Conservation (phyloP, 495 filamentous ascomycete genomes). For the Hyaloscypha variabilis region DNA sequence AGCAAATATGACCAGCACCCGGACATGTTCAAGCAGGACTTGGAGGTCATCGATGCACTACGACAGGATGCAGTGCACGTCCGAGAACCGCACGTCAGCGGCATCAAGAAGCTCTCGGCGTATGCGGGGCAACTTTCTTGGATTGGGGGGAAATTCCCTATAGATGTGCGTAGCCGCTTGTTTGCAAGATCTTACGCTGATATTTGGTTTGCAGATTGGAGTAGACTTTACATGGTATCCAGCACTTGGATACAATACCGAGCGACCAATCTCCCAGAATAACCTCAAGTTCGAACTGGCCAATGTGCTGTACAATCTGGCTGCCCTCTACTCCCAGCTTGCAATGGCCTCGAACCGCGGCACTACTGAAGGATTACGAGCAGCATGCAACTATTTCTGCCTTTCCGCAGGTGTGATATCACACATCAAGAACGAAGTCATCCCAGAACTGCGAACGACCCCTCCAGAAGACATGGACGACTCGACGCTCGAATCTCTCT, state of each 20-base stretch:
- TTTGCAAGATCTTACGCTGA: slow-evolving; percentile 29
- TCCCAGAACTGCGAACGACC: slow-evolving; percentile 82
- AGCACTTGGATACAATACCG: slow-evolving; percentile 85
- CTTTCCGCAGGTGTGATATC: slow-evolving; percentile 82
- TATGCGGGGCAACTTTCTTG: slow-evolving; percentile 95
- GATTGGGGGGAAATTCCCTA: slow-evolving; percentile 94
- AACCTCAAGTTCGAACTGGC: slow-evolving; percentile 95
- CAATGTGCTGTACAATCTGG: slow-evolving; percentile 91
- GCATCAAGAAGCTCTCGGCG: slow-evolving; percentile 79
- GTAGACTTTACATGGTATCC: slow-evolving; percentile 96
- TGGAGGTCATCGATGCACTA: slow-evolving; percentile 82
- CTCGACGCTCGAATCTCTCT: slow-evolving; percentile 79
- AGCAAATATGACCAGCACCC: slow-evolving; percentile 99
- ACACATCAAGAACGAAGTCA: slow-evolving; percentile 75
- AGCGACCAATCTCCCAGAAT: slow-evolving; percentile 80
- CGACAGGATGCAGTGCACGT: slow-evolving; percentile 83
- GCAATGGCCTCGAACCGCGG: slow-evolving; percentile 76
- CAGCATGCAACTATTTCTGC: slow-evolving; percentile 90
- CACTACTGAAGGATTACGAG: slow-evolving; percentile 83
- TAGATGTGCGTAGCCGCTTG: slow-evolving; percentile 69
- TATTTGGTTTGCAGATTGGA: slow-evolving; percentile 65
- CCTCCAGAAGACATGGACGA: slow-evolving; percentile 97
- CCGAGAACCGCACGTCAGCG: slow-evolving; percentile 86
- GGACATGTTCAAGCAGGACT: slow-evolving; percentile 92
- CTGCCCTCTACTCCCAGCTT: slow-evolving; percentile 90